Evolutionary conservation across 352 stramenopile genomes (phyloP).

Genomic region (Phytophthora macrochlamydospora): DNA sequence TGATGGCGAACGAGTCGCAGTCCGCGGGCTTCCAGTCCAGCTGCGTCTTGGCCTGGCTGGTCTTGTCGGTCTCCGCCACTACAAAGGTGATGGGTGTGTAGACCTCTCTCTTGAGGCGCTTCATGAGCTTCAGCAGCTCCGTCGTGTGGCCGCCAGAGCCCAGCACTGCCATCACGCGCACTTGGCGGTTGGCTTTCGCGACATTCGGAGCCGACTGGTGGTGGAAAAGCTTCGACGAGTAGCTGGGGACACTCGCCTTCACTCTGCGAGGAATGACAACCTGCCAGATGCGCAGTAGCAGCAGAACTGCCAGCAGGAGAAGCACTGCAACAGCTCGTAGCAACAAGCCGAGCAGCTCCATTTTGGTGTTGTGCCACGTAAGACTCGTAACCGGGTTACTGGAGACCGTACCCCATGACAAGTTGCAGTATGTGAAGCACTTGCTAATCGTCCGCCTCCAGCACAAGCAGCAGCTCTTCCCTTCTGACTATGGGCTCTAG

Average conservation of each 20-base stretch:
- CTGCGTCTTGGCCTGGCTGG: slow-evolving; percentile 77
- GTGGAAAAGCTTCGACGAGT: slow-evolving; percentile 25
- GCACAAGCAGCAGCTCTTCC: slow-evolving; percentile 9
- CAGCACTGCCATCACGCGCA: slow-evolving; percentile 83
- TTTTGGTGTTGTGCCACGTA: slow-evolving; percentile 17
- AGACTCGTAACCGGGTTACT: background rate
- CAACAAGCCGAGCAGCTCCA: slow-evolving; percentile 32
- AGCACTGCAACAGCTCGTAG: slow-evolving; percentile 19
- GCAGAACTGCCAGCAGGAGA: slow-evolving; percentile 20
- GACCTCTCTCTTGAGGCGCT: slow-evolving; percentile 68
- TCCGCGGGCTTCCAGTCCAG: slow-evolving; percentile 63
- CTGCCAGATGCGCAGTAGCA: slow-evolving; percentile 37
- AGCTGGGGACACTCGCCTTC: slow-evolving; percentile 25
- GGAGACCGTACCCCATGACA: background rate
- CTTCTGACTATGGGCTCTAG: slow-evolving; percentile 23
- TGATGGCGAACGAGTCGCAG: slow-evolving; percentile 68
- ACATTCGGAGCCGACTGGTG: slow-evolving; percentile 9
- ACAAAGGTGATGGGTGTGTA: slow-evolving; percentile 92
- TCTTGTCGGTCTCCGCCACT: slow-evolving; percentile 92
- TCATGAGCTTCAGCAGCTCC: slow-evolving; percentile 95
- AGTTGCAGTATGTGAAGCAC: slow-evolving; percentile 6
- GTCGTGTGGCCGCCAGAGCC: slow-evolving; percentile 93
- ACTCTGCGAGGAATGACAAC: slow-evolving; percentile 31
- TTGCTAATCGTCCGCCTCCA: slow-evolving; percentile 20
- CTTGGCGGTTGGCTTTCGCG: slow-evolving; percentile 9